Evolutionary conservation across 2,329 filamentous ascomycete genomes (phyloP).

Genomic region (Tricladium varicosporioides): DNA sequence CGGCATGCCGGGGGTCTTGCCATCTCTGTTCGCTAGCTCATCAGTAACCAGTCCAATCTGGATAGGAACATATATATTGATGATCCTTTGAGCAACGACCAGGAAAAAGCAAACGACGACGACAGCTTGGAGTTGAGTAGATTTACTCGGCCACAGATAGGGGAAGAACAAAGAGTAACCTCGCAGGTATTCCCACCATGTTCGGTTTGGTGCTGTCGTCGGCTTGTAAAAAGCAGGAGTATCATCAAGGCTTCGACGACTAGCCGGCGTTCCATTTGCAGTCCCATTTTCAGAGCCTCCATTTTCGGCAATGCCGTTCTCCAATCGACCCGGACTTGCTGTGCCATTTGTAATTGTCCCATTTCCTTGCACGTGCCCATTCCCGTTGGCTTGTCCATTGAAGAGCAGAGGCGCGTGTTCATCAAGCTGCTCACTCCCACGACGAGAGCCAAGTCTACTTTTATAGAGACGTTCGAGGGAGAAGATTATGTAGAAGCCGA

Average conservation of each 20-base stretch:
- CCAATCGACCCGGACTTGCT: constrained; percentile 5
- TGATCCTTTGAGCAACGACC: constrained; percentile 73
- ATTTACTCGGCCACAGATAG: constrained; percentile 92
- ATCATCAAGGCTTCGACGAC: constrained; percentile 49
- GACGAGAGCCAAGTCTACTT: constrained; percentile 13
- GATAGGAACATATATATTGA: constrained; percentile 83
- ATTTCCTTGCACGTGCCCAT: constrained; percentile 34
- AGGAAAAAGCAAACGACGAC: constrained; percentile 81
- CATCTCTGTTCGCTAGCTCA: constrained; percentile 59
- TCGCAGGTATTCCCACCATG: constrained; percentile 93
- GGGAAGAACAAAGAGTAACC: constrained; percentile 94
- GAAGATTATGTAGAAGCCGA: constrained; percentile 58
- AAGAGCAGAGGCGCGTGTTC: constrained; percentile 64
- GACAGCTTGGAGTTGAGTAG: constrained; percentile 69
- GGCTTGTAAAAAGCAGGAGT: constrained; percentile 85
- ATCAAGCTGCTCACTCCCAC: constrained; percentile 26
- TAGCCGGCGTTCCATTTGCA: constrained; percentile 31
- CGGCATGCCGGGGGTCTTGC: constrained; percentile 49
- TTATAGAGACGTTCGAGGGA: constrained; percentile 36
- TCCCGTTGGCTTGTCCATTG: constrained; percentile 38
- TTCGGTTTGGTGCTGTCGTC: constrained; percentile 78
- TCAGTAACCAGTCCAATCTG: constrained; percentile 82
- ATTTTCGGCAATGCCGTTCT: constrained; percentile 29
- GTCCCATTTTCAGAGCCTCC: constrained; percentile 22
- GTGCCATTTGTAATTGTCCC: constrained; percentile 37